phyloP scores from a whole-genome alignment of 768 basidiomycete genomes.

The Termitomyces eurrhizus region DNA sequence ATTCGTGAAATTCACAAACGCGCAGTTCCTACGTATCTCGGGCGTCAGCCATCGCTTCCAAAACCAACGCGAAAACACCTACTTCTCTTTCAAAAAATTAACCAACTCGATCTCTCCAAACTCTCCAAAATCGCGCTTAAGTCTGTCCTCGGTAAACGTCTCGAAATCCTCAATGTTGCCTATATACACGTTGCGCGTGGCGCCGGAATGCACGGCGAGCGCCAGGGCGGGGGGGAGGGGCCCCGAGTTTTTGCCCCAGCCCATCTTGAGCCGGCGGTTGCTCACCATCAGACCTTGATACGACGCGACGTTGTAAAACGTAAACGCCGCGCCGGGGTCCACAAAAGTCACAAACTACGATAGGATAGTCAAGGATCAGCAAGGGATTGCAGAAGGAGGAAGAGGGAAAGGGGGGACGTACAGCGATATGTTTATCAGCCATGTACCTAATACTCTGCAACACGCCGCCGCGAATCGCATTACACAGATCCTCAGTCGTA shows the following conservation, averaged over 20 bases:
- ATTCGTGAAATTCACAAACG: conserved; percentile 95
- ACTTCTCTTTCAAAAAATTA: conserved; percentile 95
- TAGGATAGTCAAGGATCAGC: too few species aligned
- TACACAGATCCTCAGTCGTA: conserved; percentile 91
- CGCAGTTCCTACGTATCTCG: conserved; percentile 69
- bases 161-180: conserved; percentile 97
- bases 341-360: conserved; percentile 92
- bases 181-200: conserved; percentile 95
- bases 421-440: conserved; percentile 96
- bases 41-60: too few species aligned
- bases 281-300: conserved; percentile 89
- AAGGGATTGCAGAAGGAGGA: neutral
- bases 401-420: conserved; percentile 32
- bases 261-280: conserved; percentile 92
- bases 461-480: conserved; percentile 94
- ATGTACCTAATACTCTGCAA: conserved; percentile 93
- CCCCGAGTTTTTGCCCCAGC: conserved; percentile 97
- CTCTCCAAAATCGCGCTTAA: conserved; percentile 92
- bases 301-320: conserved; percentile 91
- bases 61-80: conserved; percentile 24
- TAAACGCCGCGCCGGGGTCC: conserved; percentile 88
- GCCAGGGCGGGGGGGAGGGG: conserved; percentile 80
- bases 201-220: conserved; percentile 87
- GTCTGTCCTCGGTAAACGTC: conserved; percentile 80
- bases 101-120: conserved; percentile 96